Evolutionary conservation across 2,329 filamentous ascomycete genomes (phyloP), one percentile per base, ranked within the genome.

Genomic region (Fusarium redolens): DNA sequence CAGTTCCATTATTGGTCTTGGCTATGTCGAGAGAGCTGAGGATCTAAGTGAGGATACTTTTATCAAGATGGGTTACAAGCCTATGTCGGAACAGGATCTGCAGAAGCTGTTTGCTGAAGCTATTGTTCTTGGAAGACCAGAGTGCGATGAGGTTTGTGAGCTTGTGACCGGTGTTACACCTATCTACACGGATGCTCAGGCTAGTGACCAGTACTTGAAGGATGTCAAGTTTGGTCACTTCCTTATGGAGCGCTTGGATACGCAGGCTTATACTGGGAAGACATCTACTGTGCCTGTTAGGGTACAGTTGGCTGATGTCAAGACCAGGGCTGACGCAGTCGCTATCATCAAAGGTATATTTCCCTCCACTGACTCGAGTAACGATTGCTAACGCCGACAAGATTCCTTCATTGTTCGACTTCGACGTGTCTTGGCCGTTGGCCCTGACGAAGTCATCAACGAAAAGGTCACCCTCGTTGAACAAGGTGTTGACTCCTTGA

Each of bases 311-410:
- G 28, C 37, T 17, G 40, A 41, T 56, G 52, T 56, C 9, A 40
- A 41, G 37, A 55, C 7, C 18, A 28, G 0, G 14, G 4, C 3
- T 6, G 47, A 51, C 0, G 47, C 47, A 0, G n/a, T 51, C 0
- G n/a, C 47, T 18, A 51, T 51, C 11, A 51, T 51, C n/a, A 51
- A 51, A 18, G 47, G 47, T 25, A 14, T 13, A 10, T 22, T 22
- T 17, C 8, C 5, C 5, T 10, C 9, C 4, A 4, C 9, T 2
- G 4, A 22, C 10, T 50, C 5, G 0, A 14, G 1, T 15, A 12
- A 43, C 0, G 7, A 18, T 43, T 13, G 10, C 47, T 50, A 1
- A 50, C n/a, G 0, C 28, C 25, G 25, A 0, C 0, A 18, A 43
- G 52, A 56, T 31, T 5, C 38, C 1, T 56, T 56, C n/a, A 43